These are phyloP conservation scores for Jaltomata sinuosa DNA, from an alignment of 257 asterid species.

Conservation along the genomic window DNA sequence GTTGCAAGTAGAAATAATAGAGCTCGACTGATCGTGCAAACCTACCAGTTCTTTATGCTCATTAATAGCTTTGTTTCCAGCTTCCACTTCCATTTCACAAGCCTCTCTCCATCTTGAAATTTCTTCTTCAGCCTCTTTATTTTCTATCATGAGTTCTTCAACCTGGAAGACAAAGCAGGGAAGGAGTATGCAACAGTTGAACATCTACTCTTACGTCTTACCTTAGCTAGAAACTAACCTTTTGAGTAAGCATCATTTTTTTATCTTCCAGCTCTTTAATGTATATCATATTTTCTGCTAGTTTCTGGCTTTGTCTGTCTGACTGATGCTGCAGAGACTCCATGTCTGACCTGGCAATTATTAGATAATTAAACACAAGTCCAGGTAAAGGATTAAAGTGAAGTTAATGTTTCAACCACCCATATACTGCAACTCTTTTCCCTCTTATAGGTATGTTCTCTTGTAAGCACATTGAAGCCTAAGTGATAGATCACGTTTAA, in stretches of 20 bases:
- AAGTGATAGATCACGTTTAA: not conserved
- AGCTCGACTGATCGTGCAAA: not conserved
- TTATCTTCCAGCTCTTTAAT: constrained; percentile 17
- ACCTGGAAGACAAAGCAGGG: constrained; percentile 1
- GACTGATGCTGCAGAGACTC: constrained; percentile 3
- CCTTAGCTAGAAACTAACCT: constrained; percentile 3
- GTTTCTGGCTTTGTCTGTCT: constrained; percentile 5
- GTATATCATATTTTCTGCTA: not conserved
- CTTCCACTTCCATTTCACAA: constrained; percentile 31
- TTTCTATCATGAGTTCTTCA: constrained; percentile 7
- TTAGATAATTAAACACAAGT: not conserved
- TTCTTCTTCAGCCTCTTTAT: constrained; percentile 20
- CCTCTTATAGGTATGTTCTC: not conserved
- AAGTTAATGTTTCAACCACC: not conserved
- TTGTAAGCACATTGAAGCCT: not conserved
- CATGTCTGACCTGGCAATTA: constrained; percentile 13
- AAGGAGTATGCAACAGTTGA: not conserved
- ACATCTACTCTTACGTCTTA: not conserved
- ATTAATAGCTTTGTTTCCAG: constrained; percentile 11
- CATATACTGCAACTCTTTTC: not conserved
- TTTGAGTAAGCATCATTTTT: constrained; percentile 3
- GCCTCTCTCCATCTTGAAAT: constrained; percentile 22
- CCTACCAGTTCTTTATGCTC: constrained; percentile 20
- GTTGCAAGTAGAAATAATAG: not conserved
- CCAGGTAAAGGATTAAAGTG: not conserved